Percentiles rank a stretch among this genome's conserved stretches.
phyloP scores from a whole-genome alignment of 495 filamentous ascomycete species.

The Aspergillus ellipticus region DNA sequence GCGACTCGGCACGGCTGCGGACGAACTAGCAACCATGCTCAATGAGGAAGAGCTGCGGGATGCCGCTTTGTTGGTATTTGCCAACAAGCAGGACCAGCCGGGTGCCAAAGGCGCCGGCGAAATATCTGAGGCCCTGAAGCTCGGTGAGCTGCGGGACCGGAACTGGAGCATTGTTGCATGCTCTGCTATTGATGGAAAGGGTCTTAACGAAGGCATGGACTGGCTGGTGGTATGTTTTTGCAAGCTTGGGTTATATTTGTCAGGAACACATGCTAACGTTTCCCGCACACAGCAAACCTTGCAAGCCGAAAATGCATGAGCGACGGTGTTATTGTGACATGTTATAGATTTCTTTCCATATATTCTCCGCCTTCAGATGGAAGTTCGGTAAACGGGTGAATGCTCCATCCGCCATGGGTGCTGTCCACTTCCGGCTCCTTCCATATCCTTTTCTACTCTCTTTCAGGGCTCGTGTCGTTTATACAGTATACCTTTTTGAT shows the following conservation, averaged over 20 bases:
- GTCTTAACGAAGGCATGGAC: slow-evolving; percentile 96
- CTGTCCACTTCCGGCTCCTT: slow-evolving; percentile 22
- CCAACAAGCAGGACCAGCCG: slow-evolving; percentile 98
- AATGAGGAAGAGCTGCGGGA: slow-evolving; percentile 95
- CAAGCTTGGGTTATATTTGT: neutral
- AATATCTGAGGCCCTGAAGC: slow-evolving; percentile 85
- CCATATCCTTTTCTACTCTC: neutral
- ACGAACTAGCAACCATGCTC: slow-evolving; percentile 91
- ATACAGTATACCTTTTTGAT: slow-evolving; percentile 35
- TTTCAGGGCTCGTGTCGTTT: slow-evolving; percentile 35
- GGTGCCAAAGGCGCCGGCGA: slow-evolving; percentile 95
- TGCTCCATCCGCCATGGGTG: neutral
- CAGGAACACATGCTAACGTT: slow-evolving; percentile 11
- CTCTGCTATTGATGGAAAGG: slow-evolving; percentile 91
- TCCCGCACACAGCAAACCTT: slow-evolving; percentile 39
- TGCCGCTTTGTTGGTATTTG: slow-evolving; percentile 89
- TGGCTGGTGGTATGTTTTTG: slow-evolving; percentile 83
- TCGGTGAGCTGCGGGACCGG: slow-evolving; percentile 87
- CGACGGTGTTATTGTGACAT: slow-evolving; percentile 31
- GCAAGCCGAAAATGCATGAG: slow-evolving; percentile 46
- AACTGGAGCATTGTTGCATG: slow-evolving; percentile 99
- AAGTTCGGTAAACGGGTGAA: neutral
- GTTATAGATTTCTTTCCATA: slow-evolving; percentile 38
- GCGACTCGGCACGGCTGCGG: slow-evolving; percentile 82
- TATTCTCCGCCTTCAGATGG: slow-evolving; percentile 19